Evolutionary conservation across 352 stramenopile species (phyloP), one percentile per base, ranked within the genome.

Genomic region (Phytophthora citrophthora): DNA sequence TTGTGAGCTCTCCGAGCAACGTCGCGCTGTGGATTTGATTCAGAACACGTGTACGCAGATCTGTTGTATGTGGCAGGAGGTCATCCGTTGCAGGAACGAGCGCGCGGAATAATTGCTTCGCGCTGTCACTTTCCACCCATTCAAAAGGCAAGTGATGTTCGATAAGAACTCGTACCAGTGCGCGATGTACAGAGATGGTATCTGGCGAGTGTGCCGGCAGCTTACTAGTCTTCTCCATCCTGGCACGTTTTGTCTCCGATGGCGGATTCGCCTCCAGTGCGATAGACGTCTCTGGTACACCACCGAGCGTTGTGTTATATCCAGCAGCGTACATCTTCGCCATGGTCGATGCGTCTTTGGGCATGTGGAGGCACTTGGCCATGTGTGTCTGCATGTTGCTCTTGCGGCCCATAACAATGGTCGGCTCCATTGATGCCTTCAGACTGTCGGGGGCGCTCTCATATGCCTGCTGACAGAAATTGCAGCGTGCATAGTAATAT

Each of bases 311-410:
- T 27, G 34, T 15, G 20, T 24, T 59, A 32, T 57, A 54, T 38
- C 45, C 54, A 12, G n/a, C 32, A 34, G 11, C 15, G 29, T 47
- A 47, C 20, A 64, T 52, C 52, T 77, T 79, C 18, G 51, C 60
- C 23, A 72, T 63, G 0, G 67, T 31, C 46, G 74, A 31, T 15
- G 70, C 40, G 20, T 90, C 77, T 50, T 86, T 84, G 46, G 79
- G 83, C 32, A 94, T 65, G 48, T 94, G 83, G 0, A 79, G 70
- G 43, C 86, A 94, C 69, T 89, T 91, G 72, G 81, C 71, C 66
- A 92, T 63, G 54, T 94, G 86, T 3, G 86, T 94, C 72, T 92
- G 86, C 86, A 94, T 94, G 64, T 92, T 94, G 48, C 79, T 80
- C 60, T 92, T 94, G 24, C 85, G 77, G 0, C 83, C 86, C 67